Conservation (phyloP, 2,329 filamentous ascomycete genomes). For the Lizonia empirigonia region DNA sequence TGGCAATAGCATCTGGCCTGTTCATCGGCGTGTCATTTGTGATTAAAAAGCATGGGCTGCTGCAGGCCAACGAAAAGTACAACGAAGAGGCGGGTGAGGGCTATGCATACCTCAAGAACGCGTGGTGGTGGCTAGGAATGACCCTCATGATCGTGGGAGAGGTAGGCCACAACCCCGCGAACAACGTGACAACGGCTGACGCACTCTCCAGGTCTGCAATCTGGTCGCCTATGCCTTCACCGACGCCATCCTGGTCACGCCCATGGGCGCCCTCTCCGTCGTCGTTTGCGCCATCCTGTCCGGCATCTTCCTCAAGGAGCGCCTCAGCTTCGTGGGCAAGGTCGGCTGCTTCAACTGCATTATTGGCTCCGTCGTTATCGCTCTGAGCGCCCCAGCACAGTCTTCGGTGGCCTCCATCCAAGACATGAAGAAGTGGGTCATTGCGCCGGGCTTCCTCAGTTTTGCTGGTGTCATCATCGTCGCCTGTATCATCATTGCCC, state of each 20-base stretch:
- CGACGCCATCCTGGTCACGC: conserved; percentile 93
- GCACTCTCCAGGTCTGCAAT: conserved; percentile 70
- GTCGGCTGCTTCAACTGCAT: conserved; percentile 96
- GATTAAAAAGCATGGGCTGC: conserved; percentile 87
- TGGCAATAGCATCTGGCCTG: conserved; percentile 84
- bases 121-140: conserved; percentile 96
- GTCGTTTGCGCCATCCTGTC: conserved; percentile 91
- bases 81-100: conserved; percentile 94
- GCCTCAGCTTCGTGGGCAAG: conserved; percentile 93
- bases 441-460: conserved; percentile 81
- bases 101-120: conserved; percentile 95
- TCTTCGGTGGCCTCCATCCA: conserved; percentile 87
- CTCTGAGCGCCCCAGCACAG: conserved; percentile 86
- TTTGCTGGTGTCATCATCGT: conserved; percentile 85
- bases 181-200: background rate
- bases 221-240: conserved; percentile 97
- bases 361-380: conserved; percentile 89
- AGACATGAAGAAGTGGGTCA: conserved; percentile 87
- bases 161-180: conserved; percentile 11
- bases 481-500: conserved; percentile 71
- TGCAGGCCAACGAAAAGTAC: conserved; percentile 95
- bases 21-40: conserved; percentile 97
- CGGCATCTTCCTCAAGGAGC: conserved; percentile 93
- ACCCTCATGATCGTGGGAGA: conserved; percentile 95
- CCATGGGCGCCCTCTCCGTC: conserved; percentile 86